phyloP scores from a whole-genome alignment of 805 yeast species.

The Metschnikowia gruessii region DNA sequence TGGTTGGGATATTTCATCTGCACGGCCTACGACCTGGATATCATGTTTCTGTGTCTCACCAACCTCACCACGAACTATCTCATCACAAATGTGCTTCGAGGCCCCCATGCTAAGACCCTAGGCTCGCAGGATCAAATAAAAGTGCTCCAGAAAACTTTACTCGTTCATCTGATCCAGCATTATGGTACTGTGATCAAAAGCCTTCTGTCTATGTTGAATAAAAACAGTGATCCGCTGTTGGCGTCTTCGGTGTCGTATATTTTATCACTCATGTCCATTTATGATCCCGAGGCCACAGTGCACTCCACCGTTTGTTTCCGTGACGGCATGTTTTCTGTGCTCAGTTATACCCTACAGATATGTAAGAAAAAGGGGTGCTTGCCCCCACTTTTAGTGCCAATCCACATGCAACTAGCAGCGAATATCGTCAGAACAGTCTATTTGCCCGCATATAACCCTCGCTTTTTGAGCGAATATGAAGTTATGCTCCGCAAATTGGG shows the following conservation, averaged over 20 bases:
- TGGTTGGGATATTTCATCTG: constrained; percentile 36
- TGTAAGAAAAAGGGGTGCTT: constrained; percentile 11
- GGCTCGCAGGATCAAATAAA: constrained; percentile 14
- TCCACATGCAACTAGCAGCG: constrained; percentile 34
- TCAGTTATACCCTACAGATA: constrained; percentile 25
- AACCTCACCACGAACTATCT: constrained; percentile 40
- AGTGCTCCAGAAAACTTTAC: constrained; percentile 25
- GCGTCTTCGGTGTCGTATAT: constrained; percentile 37
- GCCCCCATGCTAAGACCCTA: constrained; percentile 4
- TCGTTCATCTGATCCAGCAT: constrained; percentile 34
- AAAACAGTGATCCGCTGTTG: constrained; percentile 28
- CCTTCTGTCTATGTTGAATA: constrained; percentile 29
- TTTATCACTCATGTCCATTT: constrained; percentile 39
- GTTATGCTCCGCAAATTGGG: constrained; percentile 28
- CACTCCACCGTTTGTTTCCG: constrained; percentile 37
- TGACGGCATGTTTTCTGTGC: constrained; percentile 39
- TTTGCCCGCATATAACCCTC: constrained; percentile 35
- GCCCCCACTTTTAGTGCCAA: constrained; percentile 25
- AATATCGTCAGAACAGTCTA: constrained; percentile 35
- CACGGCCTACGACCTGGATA: constrained; percentile 22
- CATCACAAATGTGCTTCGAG: constrained; percentile 29
- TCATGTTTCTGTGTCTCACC: constrained; percentile 37
- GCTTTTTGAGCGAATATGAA: constrained; percentile 30
- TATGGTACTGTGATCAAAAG: constrained; percentile 37
- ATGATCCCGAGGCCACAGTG: constrained; percentile 42